These are phyloP conservation scores for Suillus spraguei DNA, from an alignment of 768 basidiomycete genomes.

Conservation along the genomic window DNA sequence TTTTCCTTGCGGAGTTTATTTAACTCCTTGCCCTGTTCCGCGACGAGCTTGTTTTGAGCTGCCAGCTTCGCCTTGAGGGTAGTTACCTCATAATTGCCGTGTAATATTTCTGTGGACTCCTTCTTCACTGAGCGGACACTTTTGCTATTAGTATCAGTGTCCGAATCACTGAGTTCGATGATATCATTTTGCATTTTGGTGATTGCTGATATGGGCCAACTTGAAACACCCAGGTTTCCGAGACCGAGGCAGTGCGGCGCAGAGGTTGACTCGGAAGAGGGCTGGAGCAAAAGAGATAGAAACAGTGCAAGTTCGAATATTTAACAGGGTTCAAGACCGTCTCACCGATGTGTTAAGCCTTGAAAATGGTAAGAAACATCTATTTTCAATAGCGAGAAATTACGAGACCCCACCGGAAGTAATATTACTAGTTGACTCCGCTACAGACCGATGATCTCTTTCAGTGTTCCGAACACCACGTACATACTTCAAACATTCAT, in stretches of 20 bases:
- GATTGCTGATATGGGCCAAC: not conserved
- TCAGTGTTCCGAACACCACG: not conserved
- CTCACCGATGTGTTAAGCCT: not conserved
- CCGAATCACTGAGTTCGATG: conserved; percentile 9
- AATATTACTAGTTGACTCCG: not conserved
- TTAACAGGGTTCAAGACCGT: not conserved
- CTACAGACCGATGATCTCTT: not conserved
- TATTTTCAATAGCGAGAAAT: not conserved
- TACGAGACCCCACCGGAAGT: not conserved
- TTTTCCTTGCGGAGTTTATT: conserved; percentile 10
- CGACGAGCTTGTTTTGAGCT: conserved; percentile 1
- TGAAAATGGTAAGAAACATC: not conserved
- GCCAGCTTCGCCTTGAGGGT: not conserved
- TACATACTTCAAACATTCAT: not conserved
- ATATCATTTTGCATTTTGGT: conserved; percentile 6
- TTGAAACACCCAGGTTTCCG: not conserved
- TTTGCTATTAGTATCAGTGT: not conserved
- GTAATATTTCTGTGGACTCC: not conserved
- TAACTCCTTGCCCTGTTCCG: conserved; percentile 8
- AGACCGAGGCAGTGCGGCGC: not conserved
- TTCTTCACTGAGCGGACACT: not conserved
- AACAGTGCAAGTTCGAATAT: not conserved
- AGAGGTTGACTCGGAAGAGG: not conserved
- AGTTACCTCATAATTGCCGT: not conserved
- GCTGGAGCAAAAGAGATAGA: not conserved